Percentiles rank a stretch among this genome's conserved stretches.
These are phyloP conservation scores for Diatrype stigma DNA, from an alignment of 2,329 filamentous ascomycete genomes.

Conservation along the genomic window DNA sequence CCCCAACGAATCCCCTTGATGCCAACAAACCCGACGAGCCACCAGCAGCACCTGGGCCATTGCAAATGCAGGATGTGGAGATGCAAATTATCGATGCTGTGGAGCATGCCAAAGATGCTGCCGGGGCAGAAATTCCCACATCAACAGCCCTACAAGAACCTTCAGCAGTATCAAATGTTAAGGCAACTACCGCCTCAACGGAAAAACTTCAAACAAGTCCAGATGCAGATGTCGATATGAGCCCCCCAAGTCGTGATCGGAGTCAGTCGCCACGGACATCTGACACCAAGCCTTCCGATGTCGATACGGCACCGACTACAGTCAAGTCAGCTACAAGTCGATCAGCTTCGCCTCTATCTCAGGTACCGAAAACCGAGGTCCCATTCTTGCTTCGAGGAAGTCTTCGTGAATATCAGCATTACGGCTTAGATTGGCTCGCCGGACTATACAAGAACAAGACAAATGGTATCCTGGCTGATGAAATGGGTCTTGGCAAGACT, in stretches of 20 bases:
- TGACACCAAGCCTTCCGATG: conserved; percentile 48
- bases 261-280: conserved; percentile 46
- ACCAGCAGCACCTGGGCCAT: conserved; percentile 11
- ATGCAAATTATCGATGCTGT: conserved; percentile 20
- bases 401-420: conserved; percentile 92
- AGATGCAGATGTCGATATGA: conserved; percentile 40
- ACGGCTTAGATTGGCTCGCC: conserved; percentile 95
- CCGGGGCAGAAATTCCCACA: conserved; percentile 1
- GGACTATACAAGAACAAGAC: conserved; percentile 88
- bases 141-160: not conserved
- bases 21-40: conserved; percentile 14
- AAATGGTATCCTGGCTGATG: conserved; percentile 94
- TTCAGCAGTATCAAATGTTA: conserved; percentile 18
- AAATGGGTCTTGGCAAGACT: conserved; percentile 98
- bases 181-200: conserved; percentile 17
- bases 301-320: conserved; percentile 37
- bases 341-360: conserved; percentile 31
- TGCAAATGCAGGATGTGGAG: conserved; percentile 18
- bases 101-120: conserved; percentile 13
- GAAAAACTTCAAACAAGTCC: conserved; percentile 32
- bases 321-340: conserved; percentile 31
- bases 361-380: conserved; percentile 61
- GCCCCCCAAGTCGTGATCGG: conserved; percentile 37
- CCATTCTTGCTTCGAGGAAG: conserved; percentile 83
- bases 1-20: conserved; percentile 10